Base-by-base conservation (phyloP, 139 green algal genomes). In the Diplosphaera chodatii region DNA sequence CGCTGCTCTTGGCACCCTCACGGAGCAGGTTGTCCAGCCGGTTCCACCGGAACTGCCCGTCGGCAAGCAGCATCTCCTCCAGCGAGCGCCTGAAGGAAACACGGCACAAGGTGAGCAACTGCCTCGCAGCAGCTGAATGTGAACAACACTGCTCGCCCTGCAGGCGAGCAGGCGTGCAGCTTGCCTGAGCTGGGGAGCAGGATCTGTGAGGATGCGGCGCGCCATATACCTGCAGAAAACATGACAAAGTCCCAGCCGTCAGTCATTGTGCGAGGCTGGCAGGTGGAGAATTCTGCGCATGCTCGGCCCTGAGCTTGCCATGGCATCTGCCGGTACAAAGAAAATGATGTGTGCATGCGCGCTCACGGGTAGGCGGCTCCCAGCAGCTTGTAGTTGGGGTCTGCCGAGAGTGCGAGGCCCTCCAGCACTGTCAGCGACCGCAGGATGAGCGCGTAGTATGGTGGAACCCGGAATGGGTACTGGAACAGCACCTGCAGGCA, bases 371-470 rank as follows among this genome's bases (percentile, higher is more conserved):
- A 99, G 8, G 94, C 93, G 40, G 75, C 71, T 1, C 71, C 93
- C 37, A 99, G 87, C 55, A 98, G 89, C 83, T 94, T 95, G 87
- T 97, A 96, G n/a, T 80, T 37, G 21, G 62, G 67, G 69, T 88
- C 76, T 28, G 79, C 78, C 27, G 72, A 77, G 37, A 88, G 74
- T 1, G 92, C 91, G 31, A 97, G 76, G 6, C 92, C 94, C 77
- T 99, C 94, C 67, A 99, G 88, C 66, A 99, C 94, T 0, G 93
- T 97, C 40, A 99, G 80, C 1, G 84, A 94, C 32, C 94, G 85
- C 74, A 99, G 83, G 70, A 99, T 98, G 40, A 99, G 86, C 0
- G 94, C 94, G 68, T 97, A 99, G 81, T 98, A 99, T 5, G 92
- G 81, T 1, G 94, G 94, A 30, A 98, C 90, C 32, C 75, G 70